Evolutionary conservation across 106 monocot genomes (phyloP), one percentile per base, ranked within the genome.

Genomic region (Acorus calamus): DNA sequence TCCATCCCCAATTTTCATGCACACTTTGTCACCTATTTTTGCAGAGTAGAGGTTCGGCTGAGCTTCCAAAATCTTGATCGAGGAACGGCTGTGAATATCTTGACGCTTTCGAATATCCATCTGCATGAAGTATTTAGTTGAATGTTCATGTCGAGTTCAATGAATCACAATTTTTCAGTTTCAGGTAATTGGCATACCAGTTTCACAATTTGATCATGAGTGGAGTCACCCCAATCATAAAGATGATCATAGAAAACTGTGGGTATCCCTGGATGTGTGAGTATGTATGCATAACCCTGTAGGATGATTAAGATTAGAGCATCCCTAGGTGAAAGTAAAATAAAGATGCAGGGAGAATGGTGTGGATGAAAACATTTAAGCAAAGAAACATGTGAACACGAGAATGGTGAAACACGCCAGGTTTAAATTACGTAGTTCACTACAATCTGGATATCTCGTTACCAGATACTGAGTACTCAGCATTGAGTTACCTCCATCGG

Each of bases 281-380:
- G 76, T 52, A 93, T 86, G 68, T 93, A 94, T 41, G 84, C 94
- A 76, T 94, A 94, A 71, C 94, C 94, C 94, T 94, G 73, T 11
- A 12, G 8, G 28, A 47, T 58, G 14, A 62, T 65, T 28, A 28
- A 12, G 8, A n/a, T n/a, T 12, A 55, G 54, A 12, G 4, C 10
- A 12, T 55, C 54, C 54, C 12, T 12, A 12, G 12, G 10, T n/a
- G n/a, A 9, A 55, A 12, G 10, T 55, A 12, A n/a, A n/a, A 11
- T 55, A 10, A 13, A 7, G 14, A 45, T 62, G 12, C n/a, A n/a
- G 12, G 4, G 2, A 28, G 28, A 28, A 28, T 28, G 28, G 28
- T 28, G n/a, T n/a, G n/a, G n/a, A 28, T 28, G 28, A 28, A 28
- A 28, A 28, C 28, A 28, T 28, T 28, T 28, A 28, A 28, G 28